These are phyloP conservation scores for Saturnispora gosingensis DNA, from an alignment of 805 yeast genomes.

Conservation along the genomic window DNA sequence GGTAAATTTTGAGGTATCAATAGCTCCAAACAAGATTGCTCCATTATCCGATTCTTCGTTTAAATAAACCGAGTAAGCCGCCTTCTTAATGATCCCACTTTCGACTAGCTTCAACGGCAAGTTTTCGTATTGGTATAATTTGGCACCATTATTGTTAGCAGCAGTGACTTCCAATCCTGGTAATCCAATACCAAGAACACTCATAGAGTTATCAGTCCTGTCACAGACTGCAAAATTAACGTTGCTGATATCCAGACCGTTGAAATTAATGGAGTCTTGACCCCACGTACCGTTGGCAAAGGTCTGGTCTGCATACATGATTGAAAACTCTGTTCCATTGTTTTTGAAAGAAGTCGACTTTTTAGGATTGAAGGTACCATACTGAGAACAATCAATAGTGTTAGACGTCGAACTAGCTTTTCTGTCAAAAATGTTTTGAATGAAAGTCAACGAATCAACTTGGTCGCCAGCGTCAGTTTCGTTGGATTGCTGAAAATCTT, in stretches of 20 bases:
- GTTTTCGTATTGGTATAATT: slow-evolving; percentile 45
- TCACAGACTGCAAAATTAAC: slow-evolving; percentile 71
- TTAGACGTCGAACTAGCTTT: background rate
- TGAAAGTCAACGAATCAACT: background rate
- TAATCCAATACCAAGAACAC: slow-evolving; percentile 71
- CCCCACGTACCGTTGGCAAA: slow-evolving; percentile 50
- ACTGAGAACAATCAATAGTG: slow-evolving; percentile 31
- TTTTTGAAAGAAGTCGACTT: slow-evolving; percentile 31
- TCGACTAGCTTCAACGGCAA: slow-evolving; percentile 52
- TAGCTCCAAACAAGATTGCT: slow-evolving; percentile 61
- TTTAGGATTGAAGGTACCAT: slow-evolving; percentile 41
- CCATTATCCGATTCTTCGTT: slow-evolving; percentile 39
- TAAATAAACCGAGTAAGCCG: slow-evolving; percentile 56
- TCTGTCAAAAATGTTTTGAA: background rate
- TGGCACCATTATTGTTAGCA: slow-evolving; percentile 2
- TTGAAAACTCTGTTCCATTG: slow-evolving; percentile 35
- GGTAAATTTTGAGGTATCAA: slow-evolving; percentile 51
- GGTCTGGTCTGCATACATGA: slow-evolving; percentile 41
- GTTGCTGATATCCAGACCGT: slow-evolving; percentile 37
- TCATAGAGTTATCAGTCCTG: slow-evolving; percentile 50
- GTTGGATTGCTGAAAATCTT: background rate
- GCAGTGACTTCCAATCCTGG: slow-evolving; percentile 57
- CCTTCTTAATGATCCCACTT: slow-evolving; percentile 46
- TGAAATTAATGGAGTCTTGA: slow-evolving; percentile 47
- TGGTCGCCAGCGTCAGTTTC: slow-evolving; percentile 1